Evolutionary conservation across 129 eudicot species (phyloP).

Genomic region (Ambrosia trifida): DNA sequence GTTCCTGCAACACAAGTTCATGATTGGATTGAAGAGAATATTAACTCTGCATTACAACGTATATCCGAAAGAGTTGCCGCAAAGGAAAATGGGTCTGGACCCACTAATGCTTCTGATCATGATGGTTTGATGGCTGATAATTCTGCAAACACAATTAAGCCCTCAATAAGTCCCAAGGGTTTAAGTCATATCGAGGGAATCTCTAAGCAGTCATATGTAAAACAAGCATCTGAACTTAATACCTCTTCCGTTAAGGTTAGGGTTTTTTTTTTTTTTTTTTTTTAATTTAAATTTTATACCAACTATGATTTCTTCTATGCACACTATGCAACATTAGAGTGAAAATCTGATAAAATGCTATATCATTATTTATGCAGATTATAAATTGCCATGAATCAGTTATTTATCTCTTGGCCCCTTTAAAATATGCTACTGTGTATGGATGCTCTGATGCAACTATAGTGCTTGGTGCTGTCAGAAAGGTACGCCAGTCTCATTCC

Average conservation of each 20-base stretch:
- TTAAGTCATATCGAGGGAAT: conserved; percentile 81
- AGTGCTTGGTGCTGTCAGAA: conserved; percentile 82
- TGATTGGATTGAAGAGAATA: conserved; percentile 78
- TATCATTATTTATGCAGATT: conserved; percentile 49
- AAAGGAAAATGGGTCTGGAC: conserved; percentile 34
- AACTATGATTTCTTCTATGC: neutral
- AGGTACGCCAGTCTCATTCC: conserved; percentile 42
- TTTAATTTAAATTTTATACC: neutral
- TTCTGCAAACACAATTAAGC: conserved; percentile 45
- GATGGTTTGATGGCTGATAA: conserved; percentile 53
- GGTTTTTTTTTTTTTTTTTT: neutral
- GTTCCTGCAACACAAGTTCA: conserved; percentile 88
- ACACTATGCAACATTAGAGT: neutral
- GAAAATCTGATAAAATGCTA: neutral
- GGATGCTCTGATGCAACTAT: conserved; percentile 93
- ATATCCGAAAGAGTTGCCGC: conserved; percentile 40
- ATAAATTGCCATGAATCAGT: conserved; percentile 91
- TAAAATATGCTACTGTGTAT: conserved; percentile 66
- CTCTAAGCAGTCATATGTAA: conserved; percentile 81
- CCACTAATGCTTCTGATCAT: conserved; percentile 31
- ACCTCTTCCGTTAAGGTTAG: conserved; percentile 83
- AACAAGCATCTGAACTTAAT: conserved; percentile 82
- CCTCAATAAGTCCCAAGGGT: conserved; percentile 58
- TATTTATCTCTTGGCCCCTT: conserved; percentile 71
- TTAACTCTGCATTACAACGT: conserved; percentile 60